Evolutionary conservation across 331 rosid genomes (phyloP).

Genomic region (Saraca asoca): DNA sequence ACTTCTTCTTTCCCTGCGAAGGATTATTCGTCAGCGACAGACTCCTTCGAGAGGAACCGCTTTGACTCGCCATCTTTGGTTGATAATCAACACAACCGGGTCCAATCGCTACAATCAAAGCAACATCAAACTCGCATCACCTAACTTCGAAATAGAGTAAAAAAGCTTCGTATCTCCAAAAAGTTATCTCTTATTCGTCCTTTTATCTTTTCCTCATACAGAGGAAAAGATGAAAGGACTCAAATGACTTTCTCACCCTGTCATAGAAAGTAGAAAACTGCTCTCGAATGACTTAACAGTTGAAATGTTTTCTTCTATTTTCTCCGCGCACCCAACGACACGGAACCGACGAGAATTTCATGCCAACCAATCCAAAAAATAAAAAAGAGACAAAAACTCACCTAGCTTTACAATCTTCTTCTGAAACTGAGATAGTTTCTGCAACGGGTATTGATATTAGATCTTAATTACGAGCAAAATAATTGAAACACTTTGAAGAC

Average conservation of each 20-base stretch:
- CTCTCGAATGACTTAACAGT: too few relatives aligned
- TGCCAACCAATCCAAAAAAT: too few relatives aligned
- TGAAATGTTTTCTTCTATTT: too few relatives aligned
- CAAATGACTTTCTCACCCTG: too few relatives aligned
- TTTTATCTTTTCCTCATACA: background rate
- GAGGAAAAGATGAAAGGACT: too few relatives aligned
- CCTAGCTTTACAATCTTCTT: too few relatives aligned
- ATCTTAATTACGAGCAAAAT: slow-evolving; percentile 7
- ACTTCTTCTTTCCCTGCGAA: slow-evolving; percentile 51
- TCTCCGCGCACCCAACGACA: too few relatives aligned
- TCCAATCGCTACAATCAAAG: slow-evolving; percentile 42
- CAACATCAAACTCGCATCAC: background rate
- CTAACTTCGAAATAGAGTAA: background rate
- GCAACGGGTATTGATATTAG: background rate
- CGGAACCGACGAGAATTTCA: too few relatives aligned
- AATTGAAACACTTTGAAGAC: too few relatives aligned
- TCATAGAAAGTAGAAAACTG: too few relatives aligned
- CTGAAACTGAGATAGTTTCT: background rate
- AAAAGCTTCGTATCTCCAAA: background rate
- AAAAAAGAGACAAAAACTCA: too few relatives aligned
- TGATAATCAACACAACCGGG: slow-evolving; percentile 17
- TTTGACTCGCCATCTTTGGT: slow-evolving; percentile 66
- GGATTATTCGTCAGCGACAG: slow-evolving; percentile 44
- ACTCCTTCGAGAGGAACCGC: slow-evolving; percentile 67
- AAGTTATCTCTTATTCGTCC: background rate